These are phyloP conservation scores for Tausonia pullulans DNA, from an alignment of 1,284 basidiomycete species.

Conservation along the genomic window DNA sequence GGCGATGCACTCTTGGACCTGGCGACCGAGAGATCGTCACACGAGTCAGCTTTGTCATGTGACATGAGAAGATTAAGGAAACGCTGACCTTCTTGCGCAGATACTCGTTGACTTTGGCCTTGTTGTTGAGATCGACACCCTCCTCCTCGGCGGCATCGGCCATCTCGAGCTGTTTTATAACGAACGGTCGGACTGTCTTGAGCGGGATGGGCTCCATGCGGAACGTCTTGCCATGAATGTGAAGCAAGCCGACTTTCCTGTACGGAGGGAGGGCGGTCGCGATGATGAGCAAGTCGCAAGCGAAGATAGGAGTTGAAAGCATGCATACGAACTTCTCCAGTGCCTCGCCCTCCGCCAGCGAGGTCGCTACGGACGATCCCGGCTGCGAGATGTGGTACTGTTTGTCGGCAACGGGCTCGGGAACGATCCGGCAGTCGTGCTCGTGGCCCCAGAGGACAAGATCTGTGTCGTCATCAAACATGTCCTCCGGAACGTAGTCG, in stretches of 20 bases:
- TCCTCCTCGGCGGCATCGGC: constrained; percentile 54
- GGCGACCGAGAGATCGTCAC: not conserved
- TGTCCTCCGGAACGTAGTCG: constrained; percentile 84
- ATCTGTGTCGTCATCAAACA: constrained; percentile 92
- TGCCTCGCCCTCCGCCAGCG: constrained; percentile 78
- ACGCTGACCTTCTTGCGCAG: constrained; percentile 53
- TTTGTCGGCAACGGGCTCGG: constrained; percentile 83
- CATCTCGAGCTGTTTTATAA: constrained; percentile 73
- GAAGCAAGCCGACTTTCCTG: constrained; percentile 77
- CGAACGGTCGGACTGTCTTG: constrained; percentile 86
- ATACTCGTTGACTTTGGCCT: constrained; percentile 67
- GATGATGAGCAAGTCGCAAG: constrained; percentile 18
- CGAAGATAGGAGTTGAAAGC: not conserved
- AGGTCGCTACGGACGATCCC: constrained; percentile 89
- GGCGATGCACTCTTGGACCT: constrained; percentile 13
- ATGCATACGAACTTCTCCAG: constrained; percentile 58
- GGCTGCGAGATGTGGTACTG: constrained; percentile 88
- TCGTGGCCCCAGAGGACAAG: constrained; percentile 98
- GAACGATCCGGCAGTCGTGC: constrained; percentile 87
- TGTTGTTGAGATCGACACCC: constrained; percentile 61
- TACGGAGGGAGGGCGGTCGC: not conserved
- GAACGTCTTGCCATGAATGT: constrained; percentile 78
- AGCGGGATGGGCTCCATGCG: constrained; percentile 72
- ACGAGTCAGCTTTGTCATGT: not conserved
- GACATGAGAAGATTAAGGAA: not conserved